A percentile compares a stretch with the other conserved stretches of the same genome.
Evolutionary conservation across 345 rosid genomes (phyloP).

Genomic region (Firmiana major): DNA sequence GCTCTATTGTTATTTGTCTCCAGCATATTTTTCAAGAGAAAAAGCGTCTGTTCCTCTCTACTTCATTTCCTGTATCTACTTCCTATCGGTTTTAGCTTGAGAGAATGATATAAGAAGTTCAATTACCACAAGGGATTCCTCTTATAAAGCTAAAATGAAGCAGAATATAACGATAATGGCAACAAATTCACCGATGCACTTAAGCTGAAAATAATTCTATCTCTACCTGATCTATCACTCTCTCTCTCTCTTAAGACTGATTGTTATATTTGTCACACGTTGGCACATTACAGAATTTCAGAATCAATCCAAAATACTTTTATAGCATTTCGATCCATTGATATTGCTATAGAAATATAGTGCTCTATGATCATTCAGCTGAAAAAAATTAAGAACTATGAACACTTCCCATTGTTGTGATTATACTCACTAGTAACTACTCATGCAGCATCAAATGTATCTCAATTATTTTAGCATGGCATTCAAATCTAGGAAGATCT

Average conservation of each 20-base stretch:
- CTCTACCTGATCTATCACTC: background rate
- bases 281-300: background rate
- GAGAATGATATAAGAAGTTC: background rate
- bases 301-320: background rate
- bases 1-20: background rate
- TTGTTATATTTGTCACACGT: background rate
- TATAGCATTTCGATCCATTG: background rate
- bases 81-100: background rate
- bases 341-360: background rate
- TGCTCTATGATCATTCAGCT: slow-evolving; percentile 4
- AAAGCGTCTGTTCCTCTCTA: background rate
- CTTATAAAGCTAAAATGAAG: background rate
- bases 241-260: background rate
- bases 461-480: background rate
- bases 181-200: background rate
- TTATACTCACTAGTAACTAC: slow-evolving; percentile 2
- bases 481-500: background rate
- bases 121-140: background rate
- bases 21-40: background rate
- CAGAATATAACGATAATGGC: background rate
- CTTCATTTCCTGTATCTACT: background rate
- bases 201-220: background rate
- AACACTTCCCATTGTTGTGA: background rate
- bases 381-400: slow-evolving; percentile 1
- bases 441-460: background rate